These are phyloP conservation scores for Pichia sp. DNA, from an alignment of 1,139 yeast genomes.

Conservation along the genomic window DNA sequence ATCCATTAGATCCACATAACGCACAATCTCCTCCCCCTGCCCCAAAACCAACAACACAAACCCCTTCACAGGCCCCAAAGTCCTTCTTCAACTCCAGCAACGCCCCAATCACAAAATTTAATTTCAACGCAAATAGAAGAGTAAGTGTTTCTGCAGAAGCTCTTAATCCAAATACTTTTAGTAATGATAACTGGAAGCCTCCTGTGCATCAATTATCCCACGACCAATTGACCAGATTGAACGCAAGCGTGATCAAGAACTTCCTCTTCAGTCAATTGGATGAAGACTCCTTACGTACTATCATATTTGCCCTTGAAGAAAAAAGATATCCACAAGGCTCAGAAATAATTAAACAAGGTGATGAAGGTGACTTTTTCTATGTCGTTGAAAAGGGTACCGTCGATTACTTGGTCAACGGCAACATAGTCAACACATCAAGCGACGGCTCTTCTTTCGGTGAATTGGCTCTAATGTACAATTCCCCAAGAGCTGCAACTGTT, in stretches of 20 bases:
- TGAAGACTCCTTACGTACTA: constrained; percentile 68
- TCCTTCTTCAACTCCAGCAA: constrained; percentile 1
- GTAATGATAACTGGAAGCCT: constrained; percentile 70
- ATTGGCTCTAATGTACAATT: constrained; percentile 94
- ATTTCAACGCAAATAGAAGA: constrained; percentile 75
- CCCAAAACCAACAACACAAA: neutral
- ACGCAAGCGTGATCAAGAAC: constrained; percentile 71
- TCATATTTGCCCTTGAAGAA: constrained; percentile 78
- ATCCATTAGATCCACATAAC: constrained; percentile 11
- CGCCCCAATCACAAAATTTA: constrained; percentile 1
- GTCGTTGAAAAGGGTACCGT: constrained; percentile 85
- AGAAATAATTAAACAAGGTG: constrained; percentile 87
- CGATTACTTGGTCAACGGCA: constrained; percentile 73
- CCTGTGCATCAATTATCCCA: constrained; percentile 64
- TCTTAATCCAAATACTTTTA: constrained; percentile 52
- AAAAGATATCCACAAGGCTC: constrained; percentile 58
- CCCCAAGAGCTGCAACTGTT: constrained; percentile 98
- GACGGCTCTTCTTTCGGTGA: constrained; percentile 96
- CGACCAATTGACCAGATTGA: constrained; percentile 66
- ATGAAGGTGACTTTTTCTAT: constrained; percentile 94
- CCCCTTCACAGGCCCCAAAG: too few relatives aligned
- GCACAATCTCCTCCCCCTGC: neutral
- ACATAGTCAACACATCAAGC: constrained; percentile 69
- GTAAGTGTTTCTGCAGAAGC: constrained; percentile 87
- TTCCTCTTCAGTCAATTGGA: constrained; percentile 80